phyloP scores from a whole-genome alignment of 2,329 filamentous ascomycete genomes.

The Aspergillus carbonarius region DNA sequence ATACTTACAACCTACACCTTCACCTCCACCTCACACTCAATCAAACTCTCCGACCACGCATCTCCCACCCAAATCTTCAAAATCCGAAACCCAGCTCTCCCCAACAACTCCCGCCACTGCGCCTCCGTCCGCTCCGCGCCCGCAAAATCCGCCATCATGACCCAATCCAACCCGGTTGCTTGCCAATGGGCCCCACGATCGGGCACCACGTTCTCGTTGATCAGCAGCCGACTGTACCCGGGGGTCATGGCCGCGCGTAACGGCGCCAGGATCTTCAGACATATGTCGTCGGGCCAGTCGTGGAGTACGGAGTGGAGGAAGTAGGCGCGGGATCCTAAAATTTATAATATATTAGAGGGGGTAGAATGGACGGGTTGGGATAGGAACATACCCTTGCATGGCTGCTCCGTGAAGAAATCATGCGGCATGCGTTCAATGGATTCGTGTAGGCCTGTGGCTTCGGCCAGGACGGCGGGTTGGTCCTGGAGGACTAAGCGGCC shows the following conservation, averaged over 20 bases:
- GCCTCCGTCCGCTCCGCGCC: constrained; percentile 41
- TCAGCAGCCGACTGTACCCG: constrained; percentile 43
- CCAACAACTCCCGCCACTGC: constrained; percentile 39
- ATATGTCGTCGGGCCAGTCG: constrained; percentile 37
- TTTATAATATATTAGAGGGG: neutral
- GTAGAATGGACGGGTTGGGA: neutral
- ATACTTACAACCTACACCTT: too few species aligned
- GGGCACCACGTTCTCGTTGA: constrained; percentile 46
- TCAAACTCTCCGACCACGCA: constrained; percentile 24
- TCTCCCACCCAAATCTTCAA: constrained; percentile 31
- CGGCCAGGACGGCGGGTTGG: neutral
- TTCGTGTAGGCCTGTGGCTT: neutral
- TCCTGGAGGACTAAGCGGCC: neutral
- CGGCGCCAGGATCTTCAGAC: constrained; percentile 32
- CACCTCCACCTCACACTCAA: constrained; percentile 22
- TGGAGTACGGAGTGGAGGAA: constrained; percentile 18
- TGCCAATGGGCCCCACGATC: constrained; percentile 34
- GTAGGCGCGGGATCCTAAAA: constrained; percentile 32
- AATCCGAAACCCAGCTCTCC: constrained; percentile 38
- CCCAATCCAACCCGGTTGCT: constrained; percentile 39
- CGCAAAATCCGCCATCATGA: constrained; percentile 44
- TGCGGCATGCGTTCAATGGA: neutral
- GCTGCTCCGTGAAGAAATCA: neutral
- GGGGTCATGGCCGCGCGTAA: constrained; percentile 31
- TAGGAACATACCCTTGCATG: neutral